phyloP scores from a whole-genome alignment of 2,329 filamentous ascomycete genomes.

The Verticillium zaregamsianum region DNA sequence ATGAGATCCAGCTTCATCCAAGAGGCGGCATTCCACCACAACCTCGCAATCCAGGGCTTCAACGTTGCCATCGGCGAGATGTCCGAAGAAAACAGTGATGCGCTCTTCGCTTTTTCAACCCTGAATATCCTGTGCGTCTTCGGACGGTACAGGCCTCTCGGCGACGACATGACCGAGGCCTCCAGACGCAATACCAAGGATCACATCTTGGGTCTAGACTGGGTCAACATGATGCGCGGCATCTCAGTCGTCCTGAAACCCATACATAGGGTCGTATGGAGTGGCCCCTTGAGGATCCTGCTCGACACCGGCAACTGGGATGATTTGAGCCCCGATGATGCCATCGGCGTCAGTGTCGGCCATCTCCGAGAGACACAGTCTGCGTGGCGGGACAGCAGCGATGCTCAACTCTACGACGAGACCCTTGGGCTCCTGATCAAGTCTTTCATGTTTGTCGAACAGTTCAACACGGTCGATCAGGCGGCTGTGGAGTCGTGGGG shows the following conservation, averaged over 20 bases:
- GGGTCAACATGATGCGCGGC: slow-evolving; percentile 16
- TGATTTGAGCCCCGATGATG: slow-evolving; percentile 7
- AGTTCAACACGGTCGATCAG: slow-evolving; percentile 11
- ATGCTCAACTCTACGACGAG: slow-evolving; percentile 9
- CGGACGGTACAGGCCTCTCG: neutral
- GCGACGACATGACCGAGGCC: neutral
- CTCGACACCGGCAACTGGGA: slow-evolving; percentile 14
- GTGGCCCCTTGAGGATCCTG: slow-evolving; percentile 4
- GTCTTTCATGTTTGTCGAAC: slow-evolving; percentile 8
- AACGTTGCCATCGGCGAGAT: slow-evolving; percentile 2
- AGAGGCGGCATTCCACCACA: slow-evolving; percentile 8
- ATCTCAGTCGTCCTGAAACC: slow-evolving; percentile 11
- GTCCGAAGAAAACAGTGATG: slow-evolving; percentile 7
- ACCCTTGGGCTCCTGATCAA: slow-evolving; percentile 9
- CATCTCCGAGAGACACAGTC: slow-evolving; percentile 5
- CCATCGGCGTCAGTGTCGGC: neutral
- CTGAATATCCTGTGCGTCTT: slow-evolving; percentile 13
- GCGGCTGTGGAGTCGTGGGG: slow-evolving; percentile 6
- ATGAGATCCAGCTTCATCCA: neutral
- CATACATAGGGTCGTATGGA: slow-evolving; percentile 2
- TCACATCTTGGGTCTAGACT: slow-evolving; percentile 12
- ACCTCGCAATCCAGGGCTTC: slow-evolving; percentile 5
- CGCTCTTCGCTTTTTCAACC: slow-evolving; percentile 7
- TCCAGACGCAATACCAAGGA: slow-evolving; percentile 3
- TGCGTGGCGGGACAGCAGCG: slow-evolving; percentile 5